Percentiles rank a stretch among this genome's conserved stretches.
These are phyloP conservation scores for Pseudogymnoascus sp. DNA, from an alignment of 2,329 filamentous ascomycete species.

Conservation along the genomic window DNA sequence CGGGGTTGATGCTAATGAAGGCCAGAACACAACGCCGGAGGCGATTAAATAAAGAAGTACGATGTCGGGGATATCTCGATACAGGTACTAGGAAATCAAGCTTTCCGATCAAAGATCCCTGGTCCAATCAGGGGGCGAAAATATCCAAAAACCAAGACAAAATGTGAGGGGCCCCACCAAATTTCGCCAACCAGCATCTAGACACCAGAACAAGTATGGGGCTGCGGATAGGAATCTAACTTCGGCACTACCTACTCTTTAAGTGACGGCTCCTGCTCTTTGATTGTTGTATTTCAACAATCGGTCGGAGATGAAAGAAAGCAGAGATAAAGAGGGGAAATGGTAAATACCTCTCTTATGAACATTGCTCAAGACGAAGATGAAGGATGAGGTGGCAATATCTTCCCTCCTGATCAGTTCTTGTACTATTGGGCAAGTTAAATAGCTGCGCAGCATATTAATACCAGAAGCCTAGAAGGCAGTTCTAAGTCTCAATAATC, in stretches of 20 bases:
- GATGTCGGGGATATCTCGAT: neutral
- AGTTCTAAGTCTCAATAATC: neutral
- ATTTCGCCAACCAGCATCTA: neutral
- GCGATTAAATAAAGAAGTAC: neutral
- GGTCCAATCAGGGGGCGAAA: neutral
- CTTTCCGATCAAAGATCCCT: neutral
- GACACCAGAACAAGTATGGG: neutral
- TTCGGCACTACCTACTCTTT: neutral
- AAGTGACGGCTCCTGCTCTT: neutral
- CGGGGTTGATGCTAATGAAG: neutral
- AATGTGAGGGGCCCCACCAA: neutral
- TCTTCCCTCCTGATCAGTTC: neutral
- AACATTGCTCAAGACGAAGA: neutral
- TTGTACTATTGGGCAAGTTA: neutral
- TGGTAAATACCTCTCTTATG: neutral
- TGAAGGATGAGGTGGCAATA: neutral
- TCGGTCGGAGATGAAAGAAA: neutral
- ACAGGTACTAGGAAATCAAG: neutral
- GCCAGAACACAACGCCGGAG: neutral
- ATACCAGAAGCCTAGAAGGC: too few relatives aligned
- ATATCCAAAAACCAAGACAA: neutral
- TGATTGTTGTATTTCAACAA: neutral
- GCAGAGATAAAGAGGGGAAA: neutral
- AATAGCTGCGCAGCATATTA: neutral
- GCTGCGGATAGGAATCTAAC: neutral